phyloP scores from a whole-genome alignment of 2,329 filamentous ascomycete species.

The Cercospora zeae-maydis region DNA sequence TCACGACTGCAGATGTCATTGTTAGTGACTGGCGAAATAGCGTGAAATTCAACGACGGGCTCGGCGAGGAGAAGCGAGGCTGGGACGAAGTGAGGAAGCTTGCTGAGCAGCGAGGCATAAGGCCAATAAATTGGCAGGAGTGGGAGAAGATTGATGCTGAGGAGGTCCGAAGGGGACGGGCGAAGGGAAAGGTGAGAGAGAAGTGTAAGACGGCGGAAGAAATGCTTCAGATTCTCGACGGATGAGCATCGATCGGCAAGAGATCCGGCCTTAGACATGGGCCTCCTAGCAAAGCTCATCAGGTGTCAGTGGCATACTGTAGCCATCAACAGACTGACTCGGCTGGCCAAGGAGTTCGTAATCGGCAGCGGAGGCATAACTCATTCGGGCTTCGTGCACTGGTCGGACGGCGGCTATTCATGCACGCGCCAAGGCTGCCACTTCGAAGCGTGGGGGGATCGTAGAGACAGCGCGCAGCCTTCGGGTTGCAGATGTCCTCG shows the following conservation, averaged over 20 bases:
- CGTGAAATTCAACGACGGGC: slow-evolving; percentile 43
- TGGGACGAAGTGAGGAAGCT: slow-evolving; percentile 74
- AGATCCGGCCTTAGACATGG: not conserved
- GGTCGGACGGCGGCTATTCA: not conserved
- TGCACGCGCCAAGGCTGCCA: not conserved
- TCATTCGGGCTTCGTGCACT: not conserved
- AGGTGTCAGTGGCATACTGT: too few relatives aligned
- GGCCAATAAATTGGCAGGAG: slow-evolving; percentile 73
- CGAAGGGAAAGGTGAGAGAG: slow-evolving; percentile 72
- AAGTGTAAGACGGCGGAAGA: slow-evolving; percentile 57
- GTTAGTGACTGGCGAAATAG: slow-evolving; percentile 65
- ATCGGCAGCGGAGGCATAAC: not conserved
- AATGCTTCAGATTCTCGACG: slow-evolving; percentile 53
- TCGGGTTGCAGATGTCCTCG: not conserved
- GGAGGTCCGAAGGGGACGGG: slow-evolving; percentile 65
- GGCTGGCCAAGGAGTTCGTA: too few relatives aligned
- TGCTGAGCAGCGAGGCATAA: slow-evolving; percentile 53
- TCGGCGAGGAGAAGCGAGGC: slow-evolving; percentile 50
- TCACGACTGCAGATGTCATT: slow-evolving; percentile 80
- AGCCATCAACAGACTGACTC: too few relatives aligned
- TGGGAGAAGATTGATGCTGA: slow-evolving; percentile 82
- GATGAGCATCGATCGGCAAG: not conserved
- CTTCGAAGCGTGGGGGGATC: not conserved
- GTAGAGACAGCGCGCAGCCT: not conserved
- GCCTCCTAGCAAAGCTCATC: too few relatives aligned